These are phyloP conservation scores for Fusarium stilboides DNA, from an alignment of 2,329 filamentous ascomycete genomes.

Conservation along the genomic window DNA sequence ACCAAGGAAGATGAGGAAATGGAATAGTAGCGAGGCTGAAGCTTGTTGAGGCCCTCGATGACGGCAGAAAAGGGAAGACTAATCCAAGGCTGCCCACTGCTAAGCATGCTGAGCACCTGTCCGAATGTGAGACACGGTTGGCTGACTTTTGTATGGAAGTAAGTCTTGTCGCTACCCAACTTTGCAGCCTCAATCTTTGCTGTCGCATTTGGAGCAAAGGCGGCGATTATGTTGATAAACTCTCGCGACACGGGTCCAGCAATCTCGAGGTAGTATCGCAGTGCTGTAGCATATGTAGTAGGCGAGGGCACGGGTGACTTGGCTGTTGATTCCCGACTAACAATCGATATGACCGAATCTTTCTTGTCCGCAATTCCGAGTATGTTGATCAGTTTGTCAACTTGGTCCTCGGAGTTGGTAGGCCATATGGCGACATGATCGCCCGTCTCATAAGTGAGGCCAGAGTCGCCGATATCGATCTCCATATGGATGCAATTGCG, in stretches of 20 bases:
- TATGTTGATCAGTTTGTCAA: background rate
- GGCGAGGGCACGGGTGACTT: conserved; percentile 14
- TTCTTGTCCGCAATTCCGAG: background rate
- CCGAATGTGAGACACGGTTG: background rate
- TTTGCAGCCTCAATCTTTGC: background rate
- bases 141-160: background rate
- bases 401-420: background rate
- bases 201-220: background rate
- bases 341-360: background rate
- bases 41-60: conserved; percentile 17
- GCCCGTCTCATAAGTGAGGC: background rate
- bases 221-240: background rate
- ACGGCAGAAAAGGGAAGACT: conserved; percentile 9
- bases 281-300: conserved; percentile 2
- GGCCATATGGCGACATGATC: conserved; percentile 13
- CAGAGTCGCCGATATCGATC: background rate
- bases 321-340: background rate
- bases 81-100: background rate
- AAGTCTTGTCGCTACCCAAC: background rate
- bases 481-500: conserved; percentile 2
- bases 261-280: conserved; percentile 22
- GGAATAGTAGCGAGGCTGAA: conserved; percentile 35
- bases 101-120: background rate
- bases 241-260: conserved; percentile 19
- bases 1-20: conserved; percentile 32